Evolutionary conservation across 495 filamentous ascomycete genomes (phyloP), one percentile per base, ranked within the genome.

Genomic region (Aspergillus leporis): DNA sequence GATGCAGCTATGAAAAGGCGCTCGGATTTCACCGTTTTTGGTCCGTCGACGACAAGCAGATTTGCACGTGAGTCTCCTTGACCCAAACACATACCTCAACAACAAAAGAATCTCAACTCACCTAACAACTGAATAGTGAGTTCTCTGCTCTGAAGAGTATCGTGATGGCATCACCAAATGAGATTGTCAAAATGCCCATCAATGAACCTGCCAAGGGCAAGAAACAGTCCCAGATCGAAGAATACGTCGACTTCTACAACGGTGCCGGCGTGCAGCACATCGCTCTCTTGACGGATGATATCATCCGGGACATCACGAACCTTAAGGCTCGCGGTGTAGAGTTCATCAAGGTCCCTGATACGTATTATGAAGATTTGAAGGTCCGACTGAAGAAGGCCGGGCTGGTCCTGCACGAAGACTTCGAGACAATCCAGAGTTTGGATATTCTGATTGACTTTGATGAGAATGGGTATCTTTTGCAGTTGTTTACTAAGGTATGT

Each of bases 21-120:
- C 87, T 97, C n/a, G 86, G 87, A 38, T 96, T 96, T 84, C 91
- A 94, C 74, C 88, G 92, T 43, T 96, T 97, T 83, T 96, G 93
- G 92, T 88, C 83, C 36, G 91, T 96, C 32, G 92, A 97, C 70
- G 92, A 96, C 74, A 87, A 79, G 59, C 81, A 92, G 61, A 90
- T 96, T 68, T 90, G 84, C 80, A 95, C 91, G 67, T 80, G 69
- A 61, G 76, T 74, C 14, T 13, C 0, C 16, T 0, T 30, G 4
- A 30, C 1, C 45, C 18, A 5, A 2, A 25, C 5, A n/a, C 14
- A 23, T 6, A 18, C 9, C 3, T 0, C 22, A 58, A 6, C 25
- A 28, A 28, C 6, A 6, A 28, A 14, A 14, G 38, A 6, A 13
- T 8, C 14, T 9, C 30, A 4, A 14, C 6, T 41, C 3, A n/a